phyloP scores from a whole-genome alignment of 495 filamentous ascomycete species.

The Tuber borchii region DNA sequence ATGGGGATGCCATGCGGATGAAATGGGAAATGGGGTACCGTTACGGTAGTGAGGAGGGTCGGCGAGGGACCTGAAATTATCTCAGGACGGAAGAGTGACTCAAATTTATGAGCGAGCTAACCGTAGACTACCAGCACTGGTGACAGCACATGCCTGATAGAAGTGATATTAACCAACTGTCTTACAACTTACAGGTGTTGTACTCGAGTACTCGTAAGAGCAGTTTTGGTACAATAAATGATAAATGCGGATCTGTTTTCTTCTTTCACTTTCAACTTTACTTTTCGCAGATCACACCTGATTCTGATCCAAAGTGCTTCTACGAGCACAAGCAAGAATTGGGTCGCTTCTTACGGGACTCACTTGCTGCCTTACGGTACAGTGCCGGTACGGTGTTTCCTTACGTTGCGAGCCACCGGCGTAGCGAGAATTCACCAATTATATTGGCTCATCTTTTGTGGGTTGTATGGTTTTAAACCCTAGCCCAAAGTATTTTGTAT shows the following conservation, averaged over 20 bases:
- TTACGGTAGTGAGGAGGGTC: not conserved
- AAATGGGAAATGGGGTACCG: not conserved
- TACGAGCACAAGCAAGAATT: not conserved
- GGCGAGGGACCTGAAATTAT: not conserved
- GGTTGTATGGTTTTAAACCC: no score
- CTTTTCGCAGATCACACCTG: not conserved
- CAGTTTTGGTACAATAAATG: not conserved
- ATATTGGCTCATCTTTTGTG: no score
- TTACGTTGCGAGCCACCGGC: no score
- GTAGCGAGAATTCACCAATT: no score
- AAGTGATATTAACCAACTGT: not conserved
- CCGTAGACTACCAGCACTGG: not conserved
- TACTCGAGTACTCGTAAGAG: no score
- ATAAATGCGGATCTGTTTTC: not conserved
- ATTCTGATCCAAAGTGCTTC: not conserved
- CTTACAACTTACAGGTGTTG: not conserved
- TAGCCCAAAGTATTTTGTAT: no score
- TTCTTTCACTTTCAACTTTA: not conserved
- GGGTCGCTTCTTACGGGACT: not conserved
- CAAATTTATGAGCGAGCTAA: not conserved
- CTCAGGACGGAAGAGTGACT: not conserved
- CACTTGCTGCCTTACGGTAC: not conserved
- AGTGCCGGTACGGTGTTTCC: no score
- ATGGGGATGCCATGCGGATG: not conserved
- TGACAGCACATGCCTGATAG: not conserved